These are phyloP conservation scores for Ophiosphaerella narmari DNA, from an alignment of 2,329 filamentous ascomycete genomes.

Conservation along the genomic window DNA sequence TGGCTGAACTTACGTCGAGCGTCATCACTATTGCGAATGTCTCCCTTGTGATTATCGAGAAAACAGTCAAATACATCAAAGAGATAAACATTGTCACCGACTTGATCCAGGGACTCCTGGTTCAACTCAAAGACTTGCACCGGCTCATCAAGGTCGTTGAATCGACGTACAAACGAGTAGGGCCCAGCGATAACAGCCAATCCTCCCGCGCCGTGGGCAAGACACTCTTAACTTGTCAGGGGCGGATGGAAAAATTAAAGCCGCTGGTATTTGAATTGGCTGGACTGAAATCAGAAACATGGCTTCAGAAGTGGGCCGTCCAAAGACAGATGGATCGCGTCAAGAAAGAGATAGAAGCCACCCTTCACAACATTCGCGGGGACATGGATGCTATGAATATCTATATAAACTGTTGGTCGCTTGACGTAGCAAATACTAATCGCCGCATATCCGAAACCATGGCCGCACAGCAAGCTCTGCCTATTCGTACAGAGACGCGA, in stretches of 20 bases:
- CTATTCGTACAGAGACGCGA: neutral
- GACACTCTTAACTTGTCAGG: conserved; percentile 5
- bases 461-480: neutral
- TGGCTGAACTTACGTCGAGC: conserved; percentile 20
- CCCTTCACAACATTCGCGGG: conserved; percentile 13
- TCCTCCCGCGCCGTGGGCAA: conserved; percentile 9
- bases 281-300: conserved; percentile 6
- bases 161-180: conserved; percentile 7
- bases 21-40: conserved; percentile 18
- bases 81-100: conserved; percentile 12
- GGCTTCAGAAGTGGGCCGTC: conserved; percentile 12
- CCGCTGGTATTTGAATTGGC: conserved; percentile 8
- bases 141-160: conserved; percentile 10
- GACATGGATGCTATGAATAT: conserved; percentile 9
- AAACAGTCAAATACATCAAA: conserved; percentile 15
- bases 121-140: conserved; percentile 8
- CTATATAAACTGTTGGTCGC: conserved; percentile 6
- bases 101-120: conserved; percentile 4
- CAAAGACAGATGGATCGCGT: conserved; percentile 11
- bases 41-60: conserved; percentile 11
- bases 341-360: conserved; percentile 13
- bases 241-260: conserved; percentile 10
- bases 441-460: conserved; percentile 11
- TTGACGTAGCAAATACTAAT: conserved; percentile 3
- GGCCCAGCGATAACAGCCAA: neutral